Base-by-base conservation (phyloP, 2,329 filamentous ascomycete species). In the Sporothrix curviconia region DNA sequence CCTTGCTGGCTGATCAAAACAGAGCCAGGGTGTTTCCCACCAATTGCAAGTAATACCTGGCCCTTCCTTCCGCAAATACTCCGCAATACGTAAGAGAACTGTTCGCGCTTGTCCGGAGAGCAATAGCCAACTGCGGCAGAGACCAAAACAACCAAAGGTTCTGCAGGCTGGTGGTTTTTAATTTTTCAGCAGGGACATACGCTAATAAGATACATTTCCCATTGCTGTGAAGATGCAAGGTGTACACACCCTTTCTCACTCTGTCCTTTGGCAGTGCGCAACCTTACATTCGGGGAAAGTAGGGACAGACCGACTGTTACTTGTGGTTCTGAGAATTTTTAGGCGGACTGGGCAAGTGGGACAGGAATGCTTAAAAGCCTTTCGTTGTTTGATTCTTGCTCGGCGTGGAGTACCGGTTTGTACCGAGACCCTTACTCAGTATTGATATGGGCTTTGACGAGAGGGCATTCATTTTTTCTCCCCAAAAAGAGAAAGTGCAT, bases 271-370 rank as follows among this genome's bases (percentile, higher is more conserved):
- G n/a, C n/a, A n/a, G n/a, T n/a, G 54, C 34, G 42, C 28, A 54
- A 54, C 51, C 51, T 54, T 54, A 44, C 51, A 54, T 42, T 43
- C 51, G 51, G 51, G 39, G 39, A 44, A 54, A 54, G 36, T 43
- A 34, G 39, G 51, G 43, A 44, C 24, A 24, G 24, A n/a, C 47
- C 32, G 32, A 50, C 17, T n/a, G 14, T 28, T 39, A 5, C 22
- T 25, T 52, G 24, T 15, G n/a, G 24, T 24, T 14, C 37, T 14
- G 14, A 37, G 46, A 22, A 19, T 17, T 37, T 34, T 37, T 9
- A 11, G 17, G 46, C 30, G 32, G 7, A 4, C 7, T 25, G 19
- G 17, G 6, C 17, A 30, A 37, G 30, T 37, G 30, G 17, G 46
- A 36, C 30, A 36, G 15, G 12, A 34, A 19, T 25, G 24, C 42